These are phyloP conservation scores for Yueomyces sinensis DNA, from an alignment of 805 yeast genomes.

Conservation along the genomic window DNA sequence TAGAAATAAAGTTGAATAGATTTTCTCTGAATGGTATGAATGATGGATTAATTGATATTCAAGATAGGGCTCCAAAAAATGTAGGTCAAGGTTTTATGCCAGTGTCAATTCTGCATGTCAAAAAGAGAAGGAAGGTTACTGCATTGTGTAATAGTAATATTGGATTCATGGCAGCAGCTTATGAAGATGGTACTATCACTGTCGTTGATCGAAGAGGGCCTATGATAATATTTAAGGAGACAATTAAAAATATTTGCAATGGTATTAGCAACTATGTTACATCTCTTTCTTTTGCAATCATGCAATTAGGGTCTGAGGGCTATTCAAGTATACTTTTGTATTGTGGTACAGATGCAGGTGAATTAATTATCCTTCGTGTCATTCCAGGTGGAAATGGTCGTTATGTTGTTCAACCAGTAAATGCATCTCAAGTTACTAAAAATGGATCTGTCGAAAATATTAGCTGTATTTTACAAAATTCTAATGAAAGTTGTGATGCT, in stretches of 20 bases:
- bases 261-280: conserved; percentile 32
- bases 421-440: conserved; percentile 34
- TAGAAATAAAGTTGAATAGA: conserved; percentile 16
- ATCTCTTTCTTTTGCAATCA: conserved; percentile 57
- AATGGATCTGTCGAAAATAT: conserved; percentile 38
- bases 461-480: conserved; percentile 41
- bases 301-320: conserved; percentile 51
- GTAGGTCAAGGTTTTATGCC: conserved; percentile 54
- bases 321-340: conserved; percentile 60
- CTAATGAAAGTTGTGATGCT: conserved; percentile 58
- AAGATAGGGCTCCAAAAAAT: conserved; percentile 37
- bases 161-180: conserved; percentile 78
- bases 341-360: conserved; percentile 71
- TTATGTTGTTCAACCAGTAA: conserved; percentile 42
- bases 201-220: conserved; percentile 77
- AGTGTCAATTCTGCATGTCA: conserved; percentile 29
- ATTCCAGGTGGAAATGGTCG: conserved; percentile 51
- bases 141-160: conserved; percentile 55
- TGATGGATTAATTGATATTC: conserved; percentile 32
- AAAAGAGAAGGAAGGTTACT: conserved; percentile 36
- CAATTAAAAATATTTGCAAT: conserved; percentile 15
- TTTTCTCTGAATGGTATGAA: conserved; percentile 10
- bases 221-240: conserved; percentile 41
- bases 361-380: conserved; percentile 49
- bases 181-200: conserved; percentile 57